phyloP scores from a whole-genome alignment of 202 grass and related monocot species.

The Alloteropsis angusta region DNA sequence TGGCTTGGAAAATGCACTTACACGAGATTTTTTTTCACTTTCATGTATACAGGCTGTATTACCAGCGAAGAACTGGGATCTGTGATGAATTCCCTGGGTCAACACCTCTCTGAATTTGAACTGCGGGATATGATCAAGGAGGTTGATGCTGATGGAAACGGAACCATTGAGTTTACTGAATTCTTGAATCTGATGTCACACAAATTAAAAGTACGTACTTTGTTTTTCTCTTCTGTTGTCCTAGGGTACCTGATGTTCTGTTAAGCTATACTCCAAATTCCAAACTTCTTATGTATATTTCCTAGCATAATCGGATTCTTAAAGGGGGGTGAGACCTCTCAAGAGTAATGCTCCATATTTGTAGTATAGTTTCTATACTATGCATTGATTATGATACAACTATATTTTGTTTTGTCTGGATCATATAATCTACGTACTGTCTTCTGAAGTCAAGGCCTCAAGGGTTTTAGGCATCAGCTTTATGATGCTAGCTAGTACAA shows the following conservation, averaged over 20 bases:
- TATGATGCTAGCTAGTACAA: background rate
- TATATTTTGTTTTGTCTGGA: background rate
- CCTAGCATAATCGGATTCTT: background rate
- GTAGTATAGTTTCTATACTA: background rate
- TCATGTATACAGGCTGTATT: constrained; percentile 17
- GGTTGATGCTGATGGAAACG: constrained; percentile 25
- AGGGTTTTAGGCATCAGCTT: background rate
- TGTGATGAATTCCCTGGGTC: constrained; percentile 30
- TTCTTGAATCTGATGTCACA: constrained; percentile 33
- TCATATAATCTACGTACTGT: background rate
- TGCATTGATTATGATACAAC: background rate
- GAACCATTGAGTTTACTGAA: constrained; percentile 28
- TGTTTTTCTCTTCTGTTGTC: background rate
- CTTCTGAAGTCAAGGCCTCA: background rate
- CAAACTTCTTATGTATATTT: background rate
- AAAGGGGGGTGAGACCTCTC: too few relatives aligned
- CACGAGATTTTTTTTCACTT: background rate
- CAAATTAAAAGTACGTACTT: constrained; percentile 9
- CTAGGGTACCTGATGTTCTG: background rate
- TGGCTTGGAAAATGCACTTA: background rate
- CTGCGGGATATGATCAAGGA: constrained; percentile 26
- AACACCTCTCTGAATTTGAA: constrained; percentile 24
- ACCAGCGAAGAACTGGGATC: constrained; percentile 31
- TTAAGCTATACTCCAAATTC: background rate
- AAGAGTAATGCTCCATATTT: background rate